Base-by-base conservation (phyloP, 257 asterid genomes). In the Primulina tabacum region DNA sequence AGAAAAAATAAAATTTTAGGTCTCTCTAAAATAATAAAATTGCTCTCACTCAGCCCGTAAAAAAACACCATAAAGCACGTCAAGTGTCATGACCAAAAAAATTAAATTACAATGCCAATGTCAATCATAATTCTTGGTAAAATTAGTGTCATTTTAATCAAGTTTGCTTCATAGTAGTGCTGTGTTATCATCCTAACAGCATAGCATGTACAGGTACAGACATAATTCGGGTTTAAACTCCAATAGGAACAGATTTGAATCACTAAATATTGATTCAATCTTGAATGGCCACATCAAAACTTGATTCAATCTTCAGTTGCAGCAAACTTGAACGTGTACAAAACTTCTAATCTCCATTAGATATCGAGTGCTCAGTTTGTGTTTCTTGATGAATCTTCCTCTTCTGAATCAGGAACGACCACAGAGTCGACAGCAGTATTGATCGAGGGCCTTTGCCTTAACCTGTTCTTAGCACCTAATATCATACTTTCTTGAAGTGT, bases 391-490 rank as follows among this genome's bases (percentile, higher is more conserved):
- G 62, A 76, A 32, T 65, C 70, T 72, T 86, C 96, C 4, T 84
- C 97, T 70, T 90, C 96, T 0, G 92, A 85, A 83, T 85, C 97
- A 64, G 84, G 77, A 74, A 85, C 82, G 11, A 75, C 82, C 16
- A 24, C 32, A 63, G 82, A 55, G 60, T 83, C 86, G 4, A 66
- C 58, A 74, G 87, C 92, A 66, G 88, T 79, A 72, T 86, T 89
- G 12, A 78, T 30, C 0, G 84, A 72, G 29, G 87, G 87, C 68
- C 88, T 80, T 80, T 89, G 92, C 84, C 92, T 77, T 66, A 73
- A 69, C 76, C 87, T 82, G 76, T 80, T 80, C 76, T 89, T 86
- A 1, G 85, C 73, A 63, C 84, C 85, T 71, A 83, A 35, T 38
- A 71, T 77, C 78, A 66, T 35, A 55, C 74, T 79, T 71, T 81